Conservation (phyloP, 2,329 filamentous ascomycete species). For the Nothopassalora personata region DNA sequence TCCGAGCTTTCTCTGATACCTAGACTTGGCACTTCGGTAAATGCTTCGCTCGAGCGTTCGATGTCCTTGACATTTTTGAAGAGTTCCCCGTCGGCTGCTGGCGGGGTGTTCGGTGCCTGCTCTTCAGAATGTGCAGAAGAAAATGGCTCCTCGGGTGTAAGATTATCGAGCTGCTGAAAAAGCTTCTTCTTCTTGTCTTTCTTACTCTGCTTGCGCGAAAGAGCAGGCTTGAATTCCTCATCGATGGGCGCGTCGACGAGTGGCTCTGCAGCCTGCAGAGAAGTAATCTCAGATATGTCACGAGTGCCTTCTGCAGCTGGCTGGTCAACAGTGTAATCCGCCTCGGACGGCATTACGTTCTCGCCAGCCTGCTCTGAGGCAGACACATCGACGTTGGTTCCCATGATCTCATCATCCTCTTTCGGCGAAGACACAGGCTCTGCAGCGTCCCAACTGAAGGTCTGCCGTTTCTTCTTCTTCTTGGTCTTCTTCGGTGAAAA, state of each 20-base stretch:
- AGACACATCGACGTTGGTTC: neutral
- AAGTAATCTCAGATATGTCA: neutral
- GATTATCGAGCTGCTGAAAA: conserved; percentile 1
- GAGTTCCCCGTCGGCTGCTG: too few relatives aligned
- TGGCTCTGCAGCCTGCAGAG: neutral
- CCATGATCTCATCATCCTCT: neutral
- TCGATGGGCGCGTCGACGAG: neutral
- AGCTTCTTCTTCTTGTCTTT: conserved; percentile 39
- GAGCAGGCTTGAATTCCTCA: conserved; percentile 2
- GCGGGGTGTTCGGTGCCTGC: too few relatives aligned
- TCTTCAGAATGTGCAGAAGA: neutral
- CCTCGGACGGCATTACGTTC: neutral
- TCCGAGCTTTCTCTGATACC: neutral
- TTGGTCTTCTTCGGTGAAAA: conserved; percentile 33
- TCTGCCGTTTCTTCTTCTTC: conserved; percentile 31
- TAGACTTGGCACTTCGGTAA: neutral
- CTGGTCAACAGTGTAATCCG: conserved; percentile 4
- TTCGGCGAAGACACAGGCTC: neutral
- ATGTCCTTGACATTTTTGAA: neutral
- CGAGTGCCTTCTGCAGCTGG: neutral
- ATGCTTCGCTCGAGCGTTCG: neutral
- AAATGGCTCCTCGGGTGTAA: neutral
- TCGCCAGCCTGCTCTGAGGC: neutral
- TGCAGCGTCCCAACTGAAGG: conserved; percentile 4
- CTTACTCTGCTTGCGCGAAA: conserved; percentile 24